Evolutionary conservation across 768 basidiomycete species (phyloP).

Genomic region (Boletus subparvulus): DNA sequence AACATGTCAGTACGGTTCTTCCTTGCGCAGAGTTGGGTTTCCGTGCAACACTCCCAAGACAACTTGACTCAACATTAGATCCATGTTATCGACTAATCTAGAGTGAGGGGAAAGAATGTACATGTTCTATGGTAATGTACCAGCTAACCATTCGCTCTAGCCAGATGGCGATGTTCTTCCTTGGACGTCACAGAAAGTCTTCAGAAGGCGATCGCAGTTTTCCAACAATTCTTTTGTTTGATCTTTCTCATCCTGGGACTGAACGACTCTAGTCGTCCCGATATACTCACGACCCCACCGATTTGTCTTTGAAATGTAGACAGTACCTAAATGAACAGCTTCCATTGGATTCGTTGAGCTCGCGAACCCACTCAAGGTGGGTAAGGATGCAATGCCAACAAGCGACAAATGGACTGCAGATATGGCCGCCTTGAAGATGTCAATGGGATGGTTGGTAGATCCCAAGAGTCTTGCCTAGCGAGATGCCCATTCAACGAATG

Average conservation of each 20-base stretch:
- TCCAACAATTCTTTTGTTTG: slow-evolving; percentile 50
- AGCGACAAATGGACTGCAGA: slow-evolving; percentile 66
- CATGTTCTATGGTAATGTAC: neutral
- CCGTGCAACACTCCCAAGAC: neutral
- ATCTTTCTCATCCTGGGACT: slow-evolving; percentile 50
- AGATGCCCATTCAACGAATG: slow-evolving; percentile 2
- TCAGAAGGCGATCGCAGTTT: slow-evolving; percentile 56
- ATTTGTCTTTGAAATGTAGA: slow-evolving; percentile 56
- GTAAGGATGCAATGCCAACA: slow-evolving; percentile 52
- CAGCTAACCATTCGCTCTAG: neutral
- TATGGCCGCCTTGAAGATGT: slow-evolving; percentile 62
- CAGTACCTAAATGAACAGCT: slow-evolving; percentile 28
- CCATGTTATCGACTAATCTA: neutral
- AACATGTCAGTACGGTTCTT: neutral
- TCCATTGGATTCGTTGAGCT: slow-evolving; percentile 11
- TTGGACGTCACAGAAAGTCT: slow-evolving; percentile 33
- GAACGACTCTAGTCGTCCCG: slow-evolving; percentile 45
- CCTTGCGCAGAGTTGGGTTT: neutral
- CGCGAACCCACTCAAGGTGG: slow-evolving; percentile 24
- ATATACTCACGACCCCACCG: slow-evolving; percentile 57
- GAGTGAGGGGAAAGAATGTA: neutral
- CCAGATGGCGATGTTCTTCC: slow-evolving; percentile 25
- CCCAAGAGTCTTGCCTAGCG: slow-evolving; percentile 65
- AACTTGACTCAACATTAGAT: slow-evolving; percentile 3
- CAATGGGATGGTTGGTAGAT: slow-evolving; percentile 65